Evolutionary conservation across 164 flowering plant species (phyloP).

Genomic region (Piper longum): DNA sequence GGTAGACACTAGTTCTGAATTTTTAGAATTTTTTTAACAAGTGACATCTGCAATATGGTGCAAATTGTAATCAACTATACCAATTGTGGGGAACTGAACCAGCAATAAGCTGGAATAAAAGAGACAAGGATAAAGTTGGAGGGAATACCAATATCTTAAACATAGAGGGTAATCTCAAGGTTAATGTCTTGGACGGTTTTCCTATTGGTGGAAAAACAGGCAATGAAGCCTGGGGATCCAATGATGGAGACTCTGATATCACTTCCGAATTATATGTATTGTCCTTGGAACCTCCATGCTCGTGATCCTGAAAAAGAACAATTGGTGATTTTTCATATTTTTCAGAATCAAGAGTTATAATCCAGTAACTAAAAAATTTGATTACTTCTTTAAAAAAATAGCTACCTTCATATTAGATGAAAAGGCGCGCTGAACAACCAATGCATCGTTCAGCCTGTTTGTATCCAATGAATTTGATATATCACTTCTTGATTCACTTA

Average conservation of each 20-base stretch:
- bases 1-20: no score
- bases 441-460: constrained; percentile 72
- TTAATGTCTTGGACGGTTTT: constrained; percentile 42
- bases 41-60: background rate
- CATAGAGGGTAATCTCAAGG: constrained; percentile 72
- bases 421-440: constrained; percentile 85
- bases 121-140: background rate
- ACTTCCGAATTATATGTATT: constrained; percentile 53
- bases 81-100: background rate
- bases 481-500: constrained; percentile 19
- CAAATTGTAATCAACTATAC: background rate
- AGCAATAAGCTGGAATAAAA: background rate
- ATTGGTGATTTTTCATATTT: background rate
- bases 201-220: constrained; percentile 64
- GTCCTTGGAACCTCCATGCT: constrained; percentile 28
- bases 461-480: constrained; percentile 29
- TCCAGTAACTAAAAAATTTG: background rate
- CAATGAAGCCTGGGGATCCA: constrained; percentile 18
- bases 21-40: no score
- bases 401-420: constrained; percentile 40
- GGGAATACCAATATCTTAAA: constrained; percentile 52
- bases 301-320: background rate
- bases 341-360: background rate
- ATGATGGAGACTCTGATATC: constrained; percentile 40
- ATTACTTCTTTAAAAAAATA: background rate